Evolutionary conservation across 768 basidiomycete genomes (phyloP), one percentile per base, ranked within the genome.

Genomic region (Serendipita sp.): DNA sequence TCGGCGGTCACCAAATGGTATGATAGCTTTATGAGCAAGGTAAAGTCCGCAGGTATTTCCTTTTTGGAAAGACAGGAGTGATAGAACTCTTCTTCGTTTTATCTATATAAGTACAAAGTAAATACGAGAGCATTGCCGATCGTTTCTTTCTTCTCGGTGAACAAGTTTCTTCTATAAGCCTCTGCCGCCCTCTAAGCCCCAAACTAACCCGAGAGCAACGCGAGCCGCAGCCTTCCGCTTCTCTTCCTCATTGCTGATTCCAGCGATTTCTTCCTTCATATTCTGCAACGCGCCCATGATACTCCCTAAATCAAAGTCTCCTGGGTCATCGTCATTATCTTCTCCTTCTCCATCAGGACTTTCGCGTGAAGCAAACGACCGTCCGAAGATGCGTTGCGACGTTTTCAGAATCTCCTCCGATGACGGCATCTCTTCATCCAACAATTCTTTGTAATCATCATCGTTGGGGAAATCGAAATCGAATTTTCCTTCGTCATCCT

Each of bases 181-280:
- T 32, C 35, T 60, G 3, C 56, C 56, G 10, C 65, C 0, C 64
- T 79, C 77, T 63, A 89, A 73, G 2, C 86, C 88, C 72, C 88
- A 86, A 3, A 85, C 86, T 62, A 90, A 73, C 0, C 86, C 86
- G 0, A 90, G 75, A 28, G 88, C 86, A 24, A 87, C 86, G 53
- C 77, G 76, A 5, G 88, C 88, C 0, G 88, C 88, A 30, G 86
- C 83, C 69, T 76, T 80, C 68, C 85, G 76, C 68, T 83, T 76
- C 73, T 86, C 86, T 28, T 77, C 78, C 68, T 84, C 81, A 69
- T 85, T 78, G 3, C 76, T 74, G 75, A 90, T 86, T 10, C 76
- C 79, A 28, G 83, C 78, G 68, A 90, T 89, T 75, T 90, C 86
- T 28, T 81, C 81, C 71, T 86, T 87, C 80, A 88, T 81, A 60